Percentiles rank a stretch among this genome's conserved stretches.
Conservation (phyloP, 768 basidiomycete genomes). For the Boletus patriciae region DNA sequence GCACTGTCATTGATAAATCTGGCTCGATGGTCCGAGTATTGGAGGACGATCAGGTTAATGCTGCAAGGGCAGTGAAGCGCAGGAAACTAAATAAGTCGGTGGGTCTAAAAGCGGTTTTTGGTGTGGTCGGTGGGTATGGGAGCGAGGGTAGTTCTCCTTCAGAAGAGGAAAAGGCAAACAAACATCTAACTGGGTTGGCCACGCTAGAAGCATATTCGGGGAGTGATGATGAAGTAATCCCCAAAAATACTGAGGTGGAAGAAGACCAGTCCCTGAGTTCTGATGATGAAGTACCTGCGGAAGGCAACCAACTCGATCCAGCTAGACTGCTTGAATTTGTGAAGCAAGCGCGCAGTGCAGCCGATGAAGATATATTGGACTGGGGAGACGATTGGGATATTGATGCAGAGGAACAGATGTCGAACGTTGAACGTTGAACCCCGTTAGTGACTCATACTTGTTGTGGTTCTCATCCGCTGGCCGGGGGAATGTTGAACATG, state of each 20-base stretch:
- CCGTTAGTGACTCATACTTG: not conserved
- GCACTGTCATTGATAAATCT: constrained; percentile 55
- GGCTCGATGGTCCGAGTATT: constrained; percentile 37
- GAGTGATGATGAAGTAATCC: constrained; percentile 15
- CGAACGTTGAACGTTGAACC: not conserved
- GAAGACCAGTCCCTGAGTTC: constrained; percentile 11
- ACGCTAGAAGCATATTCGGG: constrained; percentile 28
- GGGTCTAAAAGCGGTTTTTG: constrained; percentile 55
- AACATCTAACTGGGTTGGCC: constrained; percentile 13
- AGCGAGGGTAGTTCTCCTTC: constrained; percentile 46
- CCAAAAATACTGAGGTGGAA: constrained; percentile 9
- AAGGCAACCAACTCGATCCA: constrained; percentile 17
- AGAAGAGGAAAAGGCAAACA: constrained; percentile 17
- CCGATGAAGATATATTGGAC: constrained; percentile 31
- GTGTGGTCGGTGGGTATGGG: constrained; percentile 60
- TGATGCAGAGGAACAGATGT: constrained; percentile 11
- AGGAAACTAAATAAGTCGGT: constrained; percentile 53
- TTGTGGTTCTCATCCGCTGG: not conserved
- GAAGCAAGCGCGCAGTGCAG: constrained; percentile 21
- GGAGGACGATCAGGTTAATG: constrained; percentile 18
- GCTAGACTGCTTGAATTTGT: constrained; percentile 24
- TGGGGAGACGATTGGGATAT: constrained; percentile 34
- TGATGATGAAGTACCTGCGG: constrained; percentile 15
- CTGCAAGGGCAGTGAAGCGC: constrained; percentile 49
- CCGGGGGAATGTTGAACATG: not conserved